phyloP scores from a whole-genome alignment of 371 early-diverging fungal genomes.

The Mortierella sp. region DNA sequence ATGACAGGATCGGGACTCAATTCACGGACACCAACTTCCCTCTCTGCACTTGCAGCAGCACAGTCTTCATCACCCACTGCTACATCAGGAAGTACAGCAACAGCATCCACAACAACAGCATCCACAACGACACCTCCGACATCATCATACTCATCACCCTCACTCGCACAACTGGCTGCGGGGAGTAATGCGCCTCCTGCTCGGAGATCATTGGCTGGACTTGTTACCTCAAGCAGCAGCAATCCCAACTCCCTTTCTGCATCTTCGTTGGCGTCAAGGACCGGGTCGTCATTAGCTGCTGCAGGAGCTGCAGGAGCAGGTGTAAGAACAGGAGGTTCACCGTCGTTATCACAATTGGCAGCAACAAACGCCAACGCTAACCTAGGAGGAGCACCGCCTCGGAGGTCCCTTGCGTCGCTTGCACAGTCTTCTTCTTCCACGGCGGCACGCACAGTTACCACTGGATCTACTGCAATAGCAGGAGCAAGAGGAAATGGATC shows the following conservation, averaged over 20 bases:
- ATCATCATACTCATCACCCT: neutral
- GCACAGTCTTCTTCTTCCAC: neutral
- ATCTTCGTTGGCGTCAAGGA: neutral
- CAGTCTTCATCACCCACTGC: neutral
- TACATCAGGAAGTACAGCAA: neutral
- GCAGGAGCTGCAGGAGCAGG: neutral
- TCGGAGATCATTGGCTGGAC: neutral
- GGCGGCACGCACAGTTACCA: neutral
- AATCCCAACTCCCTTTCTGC: neutral
- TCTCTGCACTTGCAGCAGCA: neutral
- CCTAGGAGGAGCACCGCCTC: neutral
- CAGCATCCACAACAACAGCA: neutral
- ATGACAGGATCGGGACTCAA: neutral
- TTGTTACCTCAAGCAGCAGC: neutral
- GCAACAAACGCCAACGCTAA: neutral
- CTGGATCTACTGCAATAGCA: neutral
- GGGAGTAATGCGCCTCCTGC: neutral
- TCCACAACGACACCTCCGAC: neutral
- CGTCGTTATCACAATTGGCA: neutral
- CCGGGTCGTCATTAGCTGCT: neutral
- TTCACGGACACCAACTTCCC: neutral
- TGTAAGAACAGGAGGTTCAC: neutral
- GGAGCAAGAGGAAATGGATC: neutral
- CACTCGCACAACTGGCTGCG: neutral
- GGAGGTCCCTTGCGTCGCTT: conserved; percentile 5